These are phyloP conservation scores for Dactylellina leptospora DNA, from an alignment of 2,329 filamentous ascomycete species.

Conservation along the genomic window DNA sequence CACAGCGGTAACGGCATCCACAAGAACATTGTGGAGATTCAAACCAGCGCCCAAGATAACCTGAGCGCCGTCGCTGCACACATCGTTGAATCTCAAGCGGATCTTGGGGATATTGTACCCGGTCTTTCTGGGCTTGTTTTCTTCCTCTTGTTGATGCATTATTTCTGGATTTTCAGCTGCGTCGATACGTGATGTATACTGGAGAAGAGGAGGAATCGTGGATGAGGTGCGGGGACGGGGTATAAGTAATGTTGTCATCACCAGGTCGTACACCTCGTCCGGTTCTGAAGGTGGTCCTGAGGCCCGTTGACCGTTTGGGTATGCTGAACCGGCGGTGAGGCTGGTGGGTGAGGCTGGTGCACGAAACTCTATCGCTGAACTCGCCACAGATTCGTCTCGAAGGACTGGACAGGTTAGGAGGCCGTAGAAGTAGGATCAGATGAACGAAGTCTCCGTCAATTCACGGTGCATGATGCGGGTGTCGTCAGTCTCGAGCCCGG, in stretches of 20 bases:
- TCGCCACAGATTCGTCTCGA: slow-evolving; percentile 14
- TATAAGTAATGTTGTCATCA: slow-evolving; percentile 20
- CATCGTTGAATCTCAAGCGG: slow-evolving; percentile 69
- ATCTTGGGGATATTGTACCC: slow-evolving; percentile 59
- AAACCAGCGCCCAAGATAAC: slow-evolving; percentile 72
- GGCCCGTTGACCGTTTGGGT: slow-evolving; percentile 27
- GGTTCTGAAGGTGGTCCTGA: slow-evolving; percentile 16
- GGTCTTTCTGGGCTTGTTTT: not conserved
- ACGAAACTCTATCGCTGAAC: not conserved
- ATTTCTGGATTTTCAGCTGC: slow-evolving; percentile 37
- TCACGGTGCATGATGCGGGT: not conserved
- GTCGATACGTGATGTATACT: slow-evolving; percentile 32
- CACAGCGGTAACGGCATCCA: slow-evolving; percentile 72
- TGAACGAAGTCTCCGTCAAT: slow-evolving; percentile 11
- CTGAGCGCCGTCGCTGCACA: slow-evolving; percentile 69
- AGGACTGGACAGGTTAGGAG: not conserved
- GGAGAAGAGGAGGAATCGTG: slow-evolving; percentile 35
- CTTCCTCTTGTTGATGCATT: slow-evolving; percentile 28
- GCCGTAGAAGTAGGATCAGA: slow-evolving; percentile 3
- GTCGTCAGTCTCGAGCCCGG: not conserved
- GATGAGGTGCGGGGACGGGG: slow-evolving; percentile 50
- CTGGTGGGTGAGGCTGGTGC: slow-evolving; percentile 31
- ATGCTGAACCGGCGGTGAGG: slow-evolving; percentile 40
- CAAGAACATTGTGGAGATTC: slow-evolving; percentile 70
- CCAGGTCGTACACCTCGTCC: slow-evolving; percentile 10